These are phyloP conservation scores for Schizochytrium sp. DNA, from an alignment of 108 stramenopile species.

Conservation along the genomic window DNA sequence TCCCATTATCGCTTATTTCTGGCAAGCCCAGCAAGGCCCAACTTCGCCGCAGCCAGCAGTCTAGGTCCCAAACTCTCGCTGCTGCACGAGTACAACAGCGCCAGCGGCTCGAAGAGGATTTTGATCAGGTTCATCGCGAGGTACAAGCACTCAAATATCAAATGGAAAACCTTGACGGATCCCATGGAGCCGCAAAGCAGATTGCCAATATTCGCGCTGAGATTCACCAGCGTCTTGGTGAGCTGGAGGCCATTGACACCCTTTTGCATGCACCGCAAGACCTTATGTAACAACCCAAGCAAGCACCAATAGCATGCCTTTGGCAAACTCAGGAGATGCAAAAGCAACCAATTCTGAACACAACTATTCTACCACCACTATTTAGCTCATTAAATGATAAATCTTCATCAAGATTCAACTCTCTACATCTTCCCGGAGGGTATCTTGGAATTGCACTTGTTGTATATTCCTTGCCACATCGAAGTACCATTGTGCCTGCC, in stretches of 20 bases:
- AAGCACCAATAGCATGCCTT: no score
- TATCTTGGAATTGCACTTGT: no score
- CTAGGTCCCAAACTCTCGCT: not conserved
- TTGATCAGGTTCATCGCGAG: constrained; percentile 1
- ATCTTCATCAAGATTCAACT: no score
- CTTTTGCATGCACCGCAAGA: not conserved
- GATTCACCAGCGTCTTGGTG: constrained; percentile 4
- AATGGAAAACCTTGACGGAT: not conserved
- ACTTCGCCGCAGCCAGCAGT: not conserved
- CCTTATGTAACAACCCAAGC: no score
- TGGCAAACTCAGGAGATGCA: no score
- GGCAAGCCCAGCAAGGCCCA: constrained; percentile 34
- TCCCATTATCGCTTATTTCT: constrained; percentile 33
- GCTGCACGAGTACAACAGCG: not conserved
- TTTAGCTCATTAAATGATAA: no score
- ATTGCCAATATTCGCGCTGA: not conserved
- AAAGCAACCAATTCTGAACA: no score
- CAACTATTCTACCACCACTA: no score
- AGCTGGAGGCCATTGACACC: constrained; percentile 42
- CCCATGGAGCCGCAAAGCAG: not conserved
- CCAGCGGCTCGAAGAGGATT: constrained; percentile 1
- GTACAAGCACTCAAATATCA: not conserved
- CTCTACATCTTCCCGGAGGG: no score
- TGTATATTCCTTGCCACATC: no score
- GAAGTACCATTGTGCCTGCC: no score